Evolutionary conservation across 2,329 filamentous ascomycete species (phyloP), one percentile per base, ranked within the genome.

Genomic region (Fusarium fujikuroi): DNA sequence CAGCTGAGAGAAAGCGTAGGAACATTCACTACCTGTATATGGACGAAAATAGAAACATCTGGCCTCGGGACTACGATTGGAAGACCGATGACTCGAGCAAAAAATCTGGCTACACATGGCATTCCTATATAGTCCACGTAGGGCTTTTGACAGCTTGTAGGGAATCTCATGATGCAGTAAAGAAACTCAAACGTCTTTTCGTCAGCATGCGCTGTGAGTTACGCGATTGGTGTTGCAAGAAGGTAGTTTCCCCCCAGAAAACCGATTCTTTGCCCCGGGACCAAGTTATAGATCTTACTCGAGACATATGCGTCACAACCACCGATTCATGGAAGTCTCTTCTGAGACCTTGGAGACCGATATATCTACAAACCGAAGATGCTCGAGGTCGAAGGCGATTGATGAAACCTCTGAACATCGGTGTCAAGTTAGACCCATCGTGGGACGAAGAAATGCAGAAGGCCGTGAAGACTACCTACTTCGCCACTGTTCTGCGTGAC

Each of bases 1-100:
- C 21, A 9, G 14, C 28, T 18, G 19, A 16, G 1, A 3, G 46
- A 49, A 21, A n/a, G 14, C 21, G 10, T 0, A 18, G 46, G 4
- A 15, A n/a, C 3, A 49, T 32, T n/a, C 10, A 49, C 28, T 49
- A 32, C 3, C 1, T 49, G 3, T 12, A n/a, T n/a, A 32, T 49
- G 46, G 46, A 49, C 10, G 28, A 32, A 49, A 49, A 12, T 0
- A 30, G 46, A n/a, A 49, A 49, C 0, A 12, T 49, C 28, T 49
- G 46, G 46, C 28, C 46, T 32, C 28, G 1, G 15, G 28, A 49
- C 21, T 49, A 49, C 21, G 46, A 49, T 11, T 6, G 0, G 46
- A 32, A 9, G 19, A n/a, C 14, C 3, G 10, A n/a, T 18, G 14
- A 30, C 14, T 5, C 15, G 12, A 12, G 14, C 9, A 49, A 7